Base-by-base conservation (phyloP, 495 filamentous ascomycete species). In the Talaromyces trachyspermus region DNA sequence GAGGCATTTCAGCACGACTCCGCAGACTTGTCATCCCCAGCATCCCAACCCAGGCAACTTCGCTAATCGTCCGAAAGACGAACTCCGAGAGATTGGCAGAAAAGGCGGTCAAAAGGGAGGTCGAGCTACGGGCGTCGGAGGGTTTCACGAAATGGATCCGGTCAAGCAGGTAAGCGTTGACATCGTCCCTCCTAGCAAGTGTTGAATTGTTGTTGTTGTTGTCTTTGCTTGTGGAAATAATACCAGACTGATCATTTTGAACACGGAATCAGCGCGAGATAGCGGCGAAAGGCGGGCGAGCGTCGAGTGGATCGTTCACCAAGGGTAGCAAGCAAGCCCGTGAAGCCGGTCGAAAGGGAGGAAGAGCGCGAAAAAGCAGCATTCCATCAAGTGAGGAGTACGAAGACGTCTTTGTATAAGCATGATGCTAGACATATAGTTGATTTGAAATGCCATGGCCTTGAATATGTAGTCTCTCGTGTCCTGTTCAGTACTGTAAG, bases 61-160 rank as follows among this genome's bases (percentile, higher is more conserved):
- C 53, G 78, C 76, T 60, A 81, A 81, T 67, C 74, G 76, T 52
- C 65, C 74, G 30, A 73, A 71, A 51, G 71, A 76, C 20, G 71
- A 80, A 47, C 68, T 80, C 7, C 59, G 54, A 39, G 64, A 66
- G n/a, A 71, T 74, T 32, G 77, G 68, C 0, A 51, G 56, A 1
- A 78, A 76, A 57, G 74, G 71, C 1, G 72, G 72, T 19, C 57
- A 63, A 43, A 61, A 69, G 30, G 63, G 65, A 12, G 49, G 53
- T 15, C 46, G 32, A 29, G 49, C 53, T 22, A 41, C 26, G 33
- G 46, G 48, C 26, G 42, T 39, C 5, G 56, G 53, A 19, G 56
- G 58, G 19, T 60, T 62, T 49, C 49, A 52, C 7, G 26, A 30
- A 9, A 58, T 62, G 51, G 54, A 71, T 48, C 60, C 69, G 3